Base-by-base conservation (phyloP, 2,329 filamentous ascomycete species). In the Westerdykella aurantiaca region DNA sequence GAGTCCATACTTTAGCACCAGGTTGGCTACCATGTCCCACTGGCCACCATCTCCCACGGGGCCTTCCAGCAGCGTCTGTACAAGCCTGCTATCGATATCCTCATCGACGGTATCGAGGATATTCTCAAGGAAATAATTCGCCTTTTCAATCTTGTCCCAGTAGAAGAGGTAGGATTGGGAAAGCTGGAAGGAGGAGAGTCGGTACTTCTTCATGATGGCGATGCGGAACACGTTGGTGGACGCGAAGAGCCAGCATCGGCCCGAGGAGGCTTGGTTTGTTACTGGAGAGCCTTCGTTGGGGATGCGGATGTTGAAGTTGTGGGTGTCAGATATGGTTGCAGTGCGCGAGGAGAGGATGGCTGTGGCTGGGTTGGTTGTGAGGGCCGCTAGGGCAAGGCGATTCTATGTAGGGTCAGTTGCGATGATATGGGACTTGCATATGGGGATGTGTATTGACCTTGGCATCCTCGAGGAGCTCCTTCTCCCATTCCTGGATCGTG, bases 91-190 rank as follows among this genome's bases (percentile, higher is more conserved):
- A 52, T 90, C 86, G 1, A 94, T 74, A 29, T 83, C 80, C 55
- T 88, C 77, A 41, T 73, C 72, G 0, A 80, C 77, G 0, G 88
- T 94, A 50, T 87, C 81, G 43, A 95, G 78, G 48, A 91, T 80
- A 58, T 86, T 85, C 68, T 94, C 88, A 14, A 95, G 77, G 70
- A 94, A 95, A 73, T 80, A 95, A 67, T 95, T 95, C 7, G 85
- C 77, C 68, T 95, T 95, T 68, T 95, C 89, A 16, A 95, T 79
- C 71, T 95, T 95, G 67, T 95, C 89, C 84, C 86, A 94, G 76
- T 88, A 95, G 71, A 91, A 95, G 4, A 95, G 77, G 59, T 94
- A 94, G 1, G 83, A 76, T 68, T 95, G 89, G 23, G 84, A 89
- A n/a, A 95, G 75, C 72, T 95, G 86, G 58, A 95, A 94, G 42